phyloP scores from a whole-genome alignment of 495 filamentous ascomycete genomes.

The Aspergillus saccharolyticus region DNA sequence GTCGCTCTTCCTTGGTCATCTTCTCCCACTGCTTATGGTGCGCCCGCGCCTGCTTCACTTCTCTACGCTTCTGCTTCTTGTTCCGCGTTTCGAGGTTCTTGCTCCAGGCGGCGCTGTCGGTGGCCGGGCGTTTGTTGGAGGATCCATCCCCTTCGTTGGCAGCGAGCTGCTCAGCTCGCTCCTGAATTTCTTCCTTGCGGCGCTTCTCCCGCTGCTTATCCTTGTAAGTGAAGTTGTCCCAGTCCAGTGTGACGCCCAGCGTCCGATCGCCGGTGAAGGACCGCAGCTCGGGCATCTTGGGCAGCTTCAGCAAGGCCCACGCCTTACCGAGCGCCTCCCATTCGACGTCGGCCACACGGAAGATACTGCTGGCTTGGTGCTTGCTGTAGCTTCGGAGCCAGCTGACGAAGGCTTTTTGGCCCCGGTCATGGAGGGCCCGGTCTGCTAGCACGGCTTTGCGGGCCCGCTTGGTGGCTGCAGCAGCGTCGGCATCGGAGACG shows the following conservation, averaged over 20 bases:
- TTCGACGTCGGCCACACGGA: conserved; percentile 73
- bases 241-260: conserved; percentile 59
- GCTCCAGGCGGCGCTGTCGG: conserved; percentile 72
- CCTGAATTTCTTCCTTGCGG: conserved; percentile 52
- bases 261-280: conserved; percentile 59
- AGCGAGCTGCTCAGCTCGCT: conserved; percentile 26
- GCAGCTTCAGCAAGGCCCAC: conserved; percentile 80
- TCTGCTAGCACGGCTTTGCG: conserved; percentile 61
- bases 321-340: conserved; percentile 76
- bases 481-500: conserved; percentile 53
- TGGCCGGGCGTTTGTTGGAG: conserved; percentile 36
- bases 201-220: conserved; percentile 74
- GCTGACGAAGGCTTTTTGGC: conserved; percentile 84
- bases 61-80: conserved; percentile 58
- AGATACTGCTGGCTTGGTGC: conserved; percentile 86
- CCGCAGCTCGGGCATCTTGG: conserved; percentile 90
- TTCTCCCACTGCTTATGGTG: conserved; percentile 62
- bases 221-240: conserved; percentile 61
- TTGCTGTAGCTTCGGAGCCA: conserved; percentile 89
- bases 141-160: conserved; percentile 21
- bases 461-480: conserved; percentile 47
- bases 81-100: conserved; percentile 69
- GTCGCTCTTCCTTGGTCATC: conserved; percentile 70
- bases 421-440: conserved; percentile 81
- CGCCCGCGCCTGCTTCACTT: conserved; percentile 67